Evolutionary conservation across 306 rosid genomes (phyloP).

Genomic region (barrel medic (Medicago truncatula)): DNA sequence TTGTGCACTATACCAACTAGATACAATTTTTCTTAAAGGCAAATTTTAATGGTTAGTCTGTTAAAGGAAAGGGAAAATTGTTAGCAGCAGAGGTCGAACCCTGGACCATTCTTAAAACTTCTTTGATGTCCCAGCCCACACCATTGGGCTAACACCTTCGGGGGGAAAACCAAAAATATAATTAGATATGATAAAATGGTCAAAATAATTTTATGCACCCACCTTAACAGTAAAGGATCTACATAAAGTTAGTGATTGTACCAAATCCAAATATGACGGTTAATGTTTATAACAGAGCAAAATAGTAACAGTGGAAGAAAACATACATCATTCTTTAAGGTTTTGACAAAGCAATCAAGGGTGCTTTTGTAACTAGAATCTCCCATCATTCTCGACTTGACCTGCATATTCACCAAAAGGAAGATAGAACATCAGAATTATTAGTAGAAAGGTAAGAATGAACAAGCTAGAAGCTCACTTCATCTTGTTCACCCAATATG

Average conservation of each 20-base stretch:
- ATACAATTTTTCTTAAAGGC: no score
- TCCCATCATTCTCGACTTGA: conserved; percentile 99
- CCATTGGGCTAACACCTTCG: no score
- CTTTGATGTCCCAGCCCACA: no score
- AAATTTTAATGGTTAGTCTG: no score
- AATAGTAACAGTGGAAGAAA: conserved; percentile 25
- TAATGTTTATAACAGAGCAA: conserved; percentile 14
- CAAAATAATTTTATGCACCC: not conserved
- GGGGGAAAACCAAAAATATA: not conserved
- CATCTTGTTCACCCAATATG: conserved; percentile 25
- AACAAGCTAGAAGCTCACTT: conserved; percentile 30
- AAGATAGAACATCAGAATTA: conserved; percentile 39
- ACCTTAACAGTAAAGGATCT: not conserved
- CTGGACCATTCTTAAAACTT: no score
- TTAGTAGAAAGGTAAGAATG: conserved; percentile 1
- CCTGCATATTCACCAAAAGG: conserved; percentile 61
- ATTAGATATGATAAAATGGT: conserved; percentile 27
- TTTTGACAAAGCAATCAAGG: conserved; percentile 89
- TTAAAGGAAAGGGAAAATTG: no score
- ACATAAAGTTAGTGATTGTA: not conserved
- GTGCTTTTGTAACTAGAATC: conserved; percentile 90
- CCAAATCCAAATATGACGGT: conserved; percentile 29
- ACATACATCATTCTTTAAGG: conserved; percentile 90
- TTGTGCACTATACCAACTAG: conserved; percentile 10
- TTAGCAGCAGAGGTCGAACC: no score